Evolutionary conservation across 768 basidiomycete genomes (phyloP), one percentile per base, ranked within the genome.

Genomic region (Collybia mongolica): DNA sequence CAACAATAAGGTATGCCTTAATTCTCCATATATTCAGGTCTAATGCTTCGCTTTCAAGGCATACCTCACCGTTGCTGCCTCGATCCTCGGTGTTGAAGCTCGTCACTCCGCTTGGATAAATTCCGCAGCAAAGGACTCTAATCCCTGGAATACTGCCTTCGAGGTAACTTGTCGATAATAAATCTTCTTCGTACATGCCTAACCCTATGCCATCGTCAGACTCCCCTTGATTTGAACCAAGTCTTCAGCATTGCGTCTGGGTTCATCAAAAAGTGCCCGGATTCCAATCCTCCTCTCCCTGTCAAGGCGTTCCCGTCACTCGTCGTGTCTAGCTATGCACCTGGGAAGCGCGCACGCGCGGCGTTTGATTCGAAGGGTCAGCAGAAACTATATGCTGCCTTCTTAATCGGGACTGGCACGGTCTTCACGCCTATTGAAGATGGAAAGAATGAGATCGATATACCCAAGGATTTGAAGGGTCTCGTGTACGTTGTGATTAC

Each of bases 101-200:
- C 76, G 84, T 28, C 86, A 88, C 49, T 74, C 81, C n/a, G 69
- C 76, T 1, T 88, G 84, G 84, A 64, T 88, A 29, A 70, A 73
- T 53, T 73, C 76, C 1, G 72, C 78, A 14, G 74, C 81, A 36
- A 65, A 69, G 52, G 69, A 76, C 44, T 63, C 64, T 18, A 71
- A 75, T 32, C 72, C 80, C 1, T 87, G 84, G 84, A 79, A 76
- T 44, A 73, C 76, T 3, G 68, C 83, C 6, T 81, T 83, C 60
- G 83, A 86, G 62, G 82, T 77, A 52, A 58, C 51, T 14, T 8
- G 6, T 9, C 2, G 32, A 32, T 32, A 12, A 2, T 32, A 3
- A 12, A 20, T 18, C 3, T 22, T 23, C 39, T 18, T n/a, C 15
- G 14, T 12, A 17, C 14, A 15, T 23, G 2, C 5, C 32, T 17